Evolutionary conservation across 225 moss, liverwort and hornwort species (phyloP).

Genomic region (Pseudoscleropodium purum): DNA sequence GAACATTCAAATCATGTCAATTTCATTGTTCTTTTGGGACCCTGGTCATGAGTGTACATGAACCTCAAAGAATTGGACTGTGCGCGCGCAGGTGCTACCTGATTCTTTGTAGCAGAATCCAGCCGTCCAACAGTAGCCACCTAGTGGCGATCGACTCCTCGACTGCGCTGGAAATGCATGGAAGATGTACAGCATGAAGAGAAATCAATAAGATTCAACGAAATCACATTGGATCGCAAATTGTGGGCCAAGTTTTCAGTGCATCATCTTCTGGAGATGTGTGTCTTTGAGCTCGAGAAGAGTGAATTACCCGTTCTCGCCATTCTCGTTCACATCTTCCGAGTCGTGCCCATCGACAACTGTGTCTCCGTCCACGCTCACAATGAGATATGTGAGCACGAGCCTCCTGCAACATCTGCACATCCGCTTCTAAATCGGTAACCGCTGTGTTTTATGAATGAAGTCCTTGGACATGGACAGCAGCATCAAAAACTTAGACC

Average conservation of each 20-base stretch:
- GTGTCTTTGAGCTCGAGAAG: constrained; percentile 2
- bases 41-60: background rate
- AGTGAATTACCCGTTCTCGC: background rate
- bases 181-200: background rate
- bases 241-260: background rate
- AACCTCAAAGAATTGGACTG: background rate
- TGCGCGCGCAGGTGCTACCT: background rate
- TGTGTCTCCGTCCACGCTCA: background rate
- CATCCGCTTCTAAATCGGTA: background rate
- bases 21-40: background rate
- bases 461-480: background rate
- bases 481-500: background rate
- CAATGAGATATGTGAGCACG: background rate
- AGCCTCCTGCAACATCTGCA: background rate
- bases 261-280: constrained; percentile 13
- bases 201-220: background rate
- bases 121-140: background rate
- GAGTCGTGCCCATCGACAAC: background rate
- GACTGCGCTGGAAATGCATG: background rate
- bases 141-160: background rate
- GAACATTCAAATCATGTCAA: background rate
- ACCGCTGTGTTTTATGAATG: background rate
- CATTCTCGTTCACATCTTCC: background rate
- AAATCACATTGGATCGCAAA: background rate
- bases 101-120: background rate